Base-by-base conservation (phyloP, 345 rosid species). In the Euphorbia pulcherrima region DNA sequence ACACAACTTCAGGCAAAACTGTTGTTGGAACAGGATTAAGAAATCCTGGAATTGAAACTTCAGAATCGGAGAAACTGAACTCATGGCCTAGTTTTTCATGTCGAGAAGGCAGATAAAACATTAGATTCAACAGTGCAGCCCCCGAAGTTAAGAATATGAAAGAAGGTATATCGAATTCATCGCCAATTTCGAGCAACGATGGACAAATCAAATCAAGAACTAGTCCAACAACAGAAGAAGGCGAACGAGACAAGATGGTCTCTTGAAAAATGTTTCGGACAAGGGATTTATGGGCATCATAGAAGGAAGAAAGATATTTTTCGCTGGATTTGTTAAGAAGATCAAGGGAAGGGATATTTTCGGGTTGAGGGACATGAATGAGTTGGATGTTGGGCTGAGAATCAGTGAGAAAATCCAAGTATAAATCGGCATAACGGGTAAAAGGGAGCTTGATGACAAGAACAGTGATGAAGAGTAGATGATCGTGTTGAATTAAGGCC, bases 401-500 rank as follows among this genome's bases (percentile, higher is more conserved):
- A 21, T 67, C 78, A 6, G 68, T 18, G 11, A 68, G 55, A 3
- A 67, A 72, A 21, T 62, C 30, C 29, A 44, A 24, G 68, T 64
- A 72, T 29, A 70, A 47, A 35, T 68, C 70, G 17, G 30, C 17
- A 39, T 14, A 0, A 9, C 62, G 16, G 30, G 1, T 2, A 1
- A 71, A 16, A 24, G 72, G 74, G 8, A 62, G 24, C 20, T 67
- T 70, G 62, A 72, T 74, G 12, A 69, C 52, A 18, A 82, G 80
- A 28, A 76, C n/a, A 8, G 78, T 78, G 74, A 80, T 24, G 9
- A n/a, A 62, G 27, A 87, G 44, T 41, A 74, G 74, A 44, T 68
- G 58, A 60, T 87, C 78, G 0, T 28, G 77, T 48, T 68, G 46
- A 46, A 87, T 54, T 18, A 89, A 71, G 51, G 74, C 65, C 41